phyloP scores from a whole-genome alignment of 768 basidiomycete genomes.

The Mycena galopus region DNA sequence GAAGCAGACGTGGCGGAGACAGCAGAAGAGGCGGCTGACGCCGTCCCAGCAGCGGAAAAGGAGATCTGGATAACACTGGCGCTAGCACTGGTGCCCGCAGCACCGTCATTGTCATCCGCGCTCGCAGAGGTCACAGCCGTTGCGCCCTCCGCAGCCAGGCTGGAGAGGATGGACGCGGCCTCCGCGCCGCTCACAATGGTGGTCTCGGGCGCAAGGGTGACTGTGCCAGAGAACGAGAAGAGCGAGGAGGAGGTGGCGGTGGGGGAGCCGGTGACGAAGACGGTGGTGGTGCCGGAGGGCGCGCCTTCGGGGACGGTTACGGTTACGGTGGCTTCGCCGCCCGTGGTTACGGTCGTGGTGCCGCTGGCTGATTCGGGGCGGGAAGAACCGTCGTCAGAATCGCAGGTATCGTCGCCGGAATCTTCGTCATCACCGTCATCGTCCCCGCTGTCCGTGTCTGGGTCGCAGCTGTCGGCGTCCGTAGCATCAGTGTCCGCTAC shows the following conservation, averaged over 20 bases:
- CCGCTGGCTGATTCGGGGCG: conserved; percentile 13
- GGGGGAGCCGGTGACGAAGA: conserved; percentile 41
- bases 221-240: conserved; percentile 18
- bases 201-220: conserved; percentile 52
- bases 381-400: conserved; percentile 1
- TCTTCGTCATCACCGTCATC: conserved; percentile 19
- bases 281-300: conserved; percentile 38
- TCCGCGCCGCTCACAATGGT: conserved; percentile 58
- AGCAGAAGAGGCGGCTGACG: background rate
- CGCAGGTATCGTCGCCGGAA: conserved; percentile 31
- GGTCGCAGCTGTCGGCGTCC: conserved; percentile 2
- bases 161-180: conserved; percentile 41
- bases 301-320: conserved; percentile 47
- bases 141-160: conserved; percentile 7
- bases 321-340: conserved; percentile 37
- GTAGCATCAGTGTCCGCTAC: conserved; percentile 42
- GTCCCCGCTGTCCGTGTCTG: background rate
- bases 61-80: conserved; percentile 21
- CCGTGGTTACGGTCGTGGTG: background rate
- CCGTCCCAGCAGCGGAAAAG: background rate
- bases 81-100: background rate
- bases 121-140: background rate
- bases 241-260: background rate
- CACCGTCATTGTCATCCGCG: background rate
- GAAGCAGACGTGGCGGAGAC: conserved; percentile 1